phyloP scores from a whole-genome alignment of 805 yeast species.

The Teunomyces barrocoloradensis region DNA sequence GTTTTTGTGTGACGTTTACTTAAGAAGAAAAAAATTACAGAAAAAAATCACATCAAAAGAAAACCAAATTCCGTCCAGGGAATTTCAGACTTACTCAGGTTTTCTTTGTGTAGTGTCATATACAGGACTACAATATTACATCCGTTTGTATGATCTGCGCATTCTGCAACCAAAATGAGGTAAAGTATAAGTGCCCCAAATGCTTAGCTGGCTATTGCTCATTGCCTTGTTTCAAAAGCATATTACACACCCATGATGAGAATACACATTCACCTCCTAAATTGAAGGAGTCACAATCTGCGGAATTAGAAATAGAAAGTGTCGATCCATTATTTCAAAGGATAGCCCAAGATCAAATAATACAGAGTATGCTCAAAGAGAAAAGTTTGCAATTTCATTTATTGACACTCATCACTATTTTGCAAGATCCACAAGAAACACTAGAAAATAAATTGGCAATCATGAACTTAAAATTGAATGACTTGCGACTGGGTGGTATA shows the following conservation, averaged over 20 bases:
- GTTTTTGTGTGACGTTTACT: neutral
- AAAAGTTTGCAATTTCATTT: constrained; percentile 60
- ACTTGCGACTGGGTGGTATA: constrained; percentile 59
- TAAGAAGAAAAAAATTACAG: neutral
- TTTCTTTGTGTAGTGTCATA: neutral
- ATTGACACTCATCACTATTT: constrained; percentile 43
- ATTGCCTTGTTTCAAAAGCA: constrained; percentile 56
- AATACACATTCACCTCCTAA: neutral
- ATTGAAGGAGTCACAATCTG: neutral
- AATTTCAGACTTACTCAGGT: neutral
- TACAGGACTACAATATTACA: neutral
- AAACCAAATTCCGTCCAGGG: constrained; percentile 1
- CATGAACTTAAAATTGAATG: constrained; percentile 59
- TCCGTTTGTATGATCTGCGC: constrained; percentile 25
- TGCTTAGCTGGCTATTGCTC: constrained; percentile 55
- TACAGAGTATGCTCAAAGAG: constrained; percentile 46
- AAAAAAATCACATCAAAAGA: neutral
- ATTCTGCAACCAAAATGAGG: constrained; percentile 32
- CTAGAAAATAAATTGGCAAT: constrained; percentile 55
- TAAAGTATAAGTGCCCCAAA: constrained; percentile 58
- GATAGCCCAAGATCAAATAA: constrained; percentile 40
- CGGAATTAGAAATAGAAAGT: neutral
- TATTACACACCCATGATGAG: constrained; percentile 26
- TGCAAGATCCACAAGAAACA: constrained; percentile 43
- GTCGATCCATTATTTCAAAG: constrained; percentile 13